Evolutionary conservation across 768 basidiomycete genomes (phyloP), one percentile per base, ranked within the genome.

Genomic region (Hygrophorus pudorinus): DNA sequence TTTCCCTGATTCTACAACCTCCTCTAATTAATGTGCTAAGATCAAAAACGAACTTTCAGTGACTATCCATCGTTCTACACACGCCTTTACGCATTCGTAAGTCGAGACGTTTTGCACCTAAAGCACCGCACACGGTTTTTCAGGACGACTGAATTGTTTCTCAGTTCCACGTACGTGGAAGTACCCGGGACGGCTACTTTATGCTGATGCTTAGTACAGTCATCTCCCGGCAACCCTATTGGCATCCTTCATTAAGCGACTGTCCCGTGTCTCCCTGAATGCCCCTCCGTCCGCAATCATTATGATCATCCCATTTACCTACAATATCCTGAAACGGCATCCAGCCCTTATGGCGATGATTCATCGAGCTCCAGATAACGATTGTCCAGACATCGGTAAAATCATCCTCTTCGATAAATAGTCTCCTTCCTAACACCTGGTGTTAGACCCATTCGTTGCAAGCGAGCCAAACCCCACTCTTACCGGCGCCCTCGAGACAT

Each of bases 31-130:
- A 9, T 39, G 16, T 46, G 40, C 45, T 37, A 30, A 41, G 37
- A 54, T 42, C 24, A 44, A 14, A 5, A 33, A 21, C 35, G 42
- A 42, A 35, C 2, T 27, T 11, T n/a, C 6, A 97, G 94, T 8
- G 96, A 99, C 55, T 98, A 94, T 56, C 93, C 96, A 2, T 82
- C 81, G 9, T 97, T 99, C 65, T 99, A 96, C 65, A 85, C 81
- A 5, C 81, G 85, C 4, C 74, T 99, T 2, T 98, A 98, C 58
- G 74, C 81, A 1, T 86, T 97, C 59, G 74, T 98, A 14, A 86
- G 94, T 57, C 73, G 82, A 8, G 78, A 92, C 14, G 74, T 96
- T 3, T 73, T 99, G 5, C 94, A 98, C 55, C 75, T 88, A 41
- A 94, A 90, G 56, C 85, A 96, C 57, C 78, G 96, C 10, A 85